phyloP scores from a whole-genome alignment of 352 stramenopile species.

The Phytophthora pini region DNA sequence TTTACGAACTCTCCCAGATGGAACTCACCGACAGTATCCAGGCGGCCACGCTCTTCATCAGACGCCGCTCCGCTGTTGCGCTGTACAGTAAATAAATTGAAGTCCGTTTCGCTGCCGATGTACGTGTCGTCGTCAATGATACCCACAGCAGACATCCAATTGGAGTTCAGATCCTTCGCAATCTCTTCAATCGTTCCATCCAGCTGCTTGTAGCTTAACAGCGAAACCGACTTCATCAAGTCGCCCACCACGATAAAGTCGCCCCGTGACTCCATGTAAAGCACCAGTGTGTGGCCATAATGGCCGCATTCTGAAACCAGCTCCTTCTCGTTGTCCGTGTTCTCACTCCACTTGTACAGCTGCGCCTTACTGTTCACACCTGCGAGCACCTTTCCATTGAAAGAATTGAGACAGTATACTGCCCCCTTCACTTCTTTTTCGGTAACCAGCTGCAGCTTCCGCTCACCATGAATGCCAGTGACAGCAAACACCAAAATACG shows the following conservation, averaged over 20 bases:
- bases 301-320: constrained; percentile 93
- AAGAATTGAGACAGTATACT: constrained; percentile 95
- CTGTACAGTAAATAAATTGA: constrained; percentile 96
- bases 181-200: constrained; percentile 95
- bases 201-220: constrained; percentile 95
- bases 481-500: constrained; percentile 95
- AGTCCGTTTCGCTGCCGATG: constrained; percentile 95
- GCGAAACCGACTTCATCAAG: constrained; percentile 97
- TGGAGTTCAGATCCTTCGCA: constrained; percentile 96
- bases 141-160: constrained; percentile 95
- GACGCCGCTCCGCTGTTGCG: constrained; percentile 92
- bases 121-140: constrained; percentile 96
- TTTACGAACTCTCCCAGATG: constrained; percentile 97
- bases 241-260: constrained; percentile 97
- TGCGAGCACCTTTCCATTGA: constrained; percentile 94
- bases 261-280: constrained; percentile 95
- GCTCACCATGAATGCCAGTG: constrained; percentile 77
- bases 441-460: constrained; percentile 89
- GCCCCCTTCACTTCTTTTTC: constrained; percentile 95
- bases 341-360: constrained; percentile 92
- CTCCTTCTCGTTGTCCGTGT: constrained; percentile 90
- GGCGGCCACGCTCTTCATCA: constrained; percentile 92
- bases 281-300: constrained; percentile 95
- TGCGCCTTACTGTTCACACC: constrained; percentile 96
- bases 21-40: constrained; percentile 95